phyloP scores from a whole-genome alignment of 345 rosid species.

The Ricinus communis region DNA sequence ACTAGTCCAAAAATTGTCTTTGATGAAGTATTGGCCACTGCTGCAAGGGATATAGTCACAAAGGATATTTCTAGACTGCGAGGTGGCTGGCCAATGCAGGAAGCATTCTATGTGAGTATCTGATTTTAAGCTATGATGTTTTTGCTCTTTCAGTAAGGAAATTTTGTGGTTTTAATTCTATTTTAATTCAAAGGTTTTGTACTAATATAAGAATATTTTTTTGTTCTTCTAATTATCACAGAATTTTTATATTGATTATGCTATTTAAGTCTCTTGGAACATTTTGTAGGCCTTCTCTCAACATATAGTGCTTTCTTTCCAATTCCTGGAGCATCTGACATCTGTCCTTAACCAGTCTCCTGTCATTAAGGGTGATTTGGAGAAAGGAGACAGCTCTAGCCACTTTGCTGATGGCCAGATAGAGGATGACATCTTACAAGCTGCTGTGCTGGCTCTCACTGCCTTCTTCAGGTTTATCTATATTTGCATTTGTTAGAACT shows the following conservation, averaged over 20 bases:
- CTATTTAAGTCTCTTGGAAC: conserved; percentile 9
- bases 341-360: conserved; percentile 65
- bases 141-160: conserved; percentile 3
- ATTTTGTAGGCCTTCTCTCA: conserved; percentile 76
- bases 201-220: conserved; percentile 8
- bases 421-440: conserved; percentile 68
- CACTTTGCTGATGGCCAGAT: conserved; percentile 48
- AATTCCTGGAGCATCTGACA: conserved; percentile 80
- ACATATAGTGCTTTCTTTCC: conserved; percentile 65
- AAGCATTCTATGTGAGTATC: conserved; percentile 80
- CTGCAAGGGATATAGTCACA: conserved; percentile 85
- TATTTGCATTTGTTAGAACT: conserved; percentile 18
- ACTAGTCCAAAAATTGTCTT: conserved; percentile 73
- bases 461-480: conserved; percentile 76
- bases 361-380: conserved; percentile 48
- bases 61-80: conserved; percentile 95
- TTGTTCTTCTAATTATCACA: not conserved
- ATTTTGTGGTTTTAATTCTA: not conserved
- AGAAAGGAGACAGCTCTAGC: conserved; percentile 58
- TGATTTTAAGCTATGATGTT: conserved; percentile 6
- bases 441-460: conserved; percentile 84
- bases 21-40: conserved; percentile 75
- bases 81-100: conserved; percentile 99
- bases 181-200: not conserved
- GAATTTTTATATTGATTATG: conserved; percentile 4